Base-by-base conservation (phyloP, 495 filamentous ascomycete species). In the Extremus antarcticus region DNA sequence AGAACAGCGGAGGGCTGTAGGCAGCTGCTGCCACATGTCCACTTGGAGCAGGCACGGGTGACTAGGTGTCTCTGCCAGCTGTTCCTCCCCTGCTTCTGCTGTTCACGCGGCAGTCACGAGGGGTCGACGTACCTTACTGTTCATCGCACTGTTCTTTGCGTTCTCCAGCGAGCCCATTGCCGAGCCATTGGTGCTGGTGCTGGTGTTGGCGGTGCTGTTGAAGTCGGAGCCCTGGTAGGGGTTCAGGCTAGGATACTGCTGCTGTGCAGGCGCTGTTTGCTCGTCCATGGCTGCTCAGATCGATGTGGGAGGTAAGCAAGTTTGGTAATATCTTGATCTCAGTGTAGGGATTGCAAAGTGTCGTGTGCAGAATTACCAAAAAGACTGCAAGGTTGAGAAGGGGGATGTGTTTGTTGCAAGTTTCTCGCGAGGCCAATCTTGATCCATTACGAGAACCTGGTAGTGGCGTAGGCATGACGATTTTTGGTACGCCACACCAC, bases 61-160 rank as follows among this genome's bases (percentile, higher is more conserved):
- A 35, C 13, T 35, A 13, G 7, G 16, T 51, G 47, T 19, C 38
- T 24, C 43, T 43, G 45, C 41, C 50, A 48, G 46, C 46, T 48
- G 46, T 48, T 21, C 10, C 46, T 48, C 24, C 13, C 23, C 46
- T 11, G 11, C 24, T 4, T 10, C 38, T 1, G 22, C 40, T 57
- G 48, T 20, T 25, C 49, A 35, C 25, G 56, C 1, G 23, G 50
- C 19, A 40, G 17, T 10, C 50, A 10, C 32, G 17, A 23, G 19
- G 17, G 38, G 56, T 56, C 57, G 57, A 56, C 68, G 32, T 60
- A 70, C 68, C 70, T 70, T 57, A 73, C 70, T 62, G 47, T 55
- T 58, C 39, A 64, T 25, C 32, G 65, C 53, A 46, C 29, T 57
- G 53, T 69, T 55, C 55, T 66, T 64, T 9, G 63, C 50, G 43